Conservation (phyloP, 129 eudicot genomes). For the Tanacetum coccineum region DNA sequence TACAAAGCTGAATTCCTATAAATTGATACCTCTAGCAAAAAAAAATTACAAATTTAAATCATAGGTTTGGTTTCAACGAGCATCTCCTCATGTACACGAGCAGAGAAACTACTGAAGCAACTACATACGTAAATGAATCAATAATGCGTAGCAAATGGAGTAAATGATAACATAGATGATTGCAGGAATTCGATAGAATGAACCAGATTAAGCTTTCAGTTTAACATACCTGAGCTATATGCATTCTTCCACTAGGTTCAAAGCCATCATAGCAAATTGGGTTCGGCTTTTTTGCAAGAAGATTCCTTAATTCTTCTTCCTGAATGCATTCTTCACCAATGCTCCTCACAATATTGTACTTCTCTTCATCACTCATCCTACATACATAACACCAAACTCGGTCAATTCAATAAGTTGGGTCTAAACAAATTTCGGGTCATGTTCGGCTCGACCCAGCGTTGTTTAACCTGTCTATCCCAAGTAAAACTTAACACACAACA, state of each 20-base stretch:
- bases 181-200: neutral
- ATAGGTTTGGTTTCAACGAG: no score
- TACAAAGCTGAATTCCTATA: no score
- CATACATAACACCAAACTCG: conserved; percentile 4
- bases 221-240: conserved; percentile 68
- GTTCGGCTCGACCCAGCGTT: no score
- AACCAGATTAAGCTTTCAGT: neutral
- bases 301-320: conserved; percentile 66
- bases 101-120: no score
- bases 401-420: neutral
- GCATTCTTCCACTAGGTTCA: conserved; percentile 95
- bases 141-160: no score
- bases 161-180: neutral
- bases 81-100: no score
- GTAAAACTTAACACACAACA: no score
- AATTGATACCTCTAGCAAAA: no score
- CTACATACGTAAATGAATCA: no score
- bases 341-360: conserved; percentile 60
- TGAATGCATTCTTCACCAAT: conserved; percentile 91
- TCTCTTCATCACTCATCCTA: conserved; percentile 63
- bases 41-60: no score
- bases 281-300: conserved; percentile 61
- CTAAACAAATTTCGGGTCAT: no score
- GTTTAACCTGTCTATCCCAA: no score
- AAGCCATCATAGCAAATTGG: conserved; percentile 89